phyloP scores from a whole-genome alignment of 2,329 filamentous ascomycete species.

The Incumbomyces lentus region DNA sequence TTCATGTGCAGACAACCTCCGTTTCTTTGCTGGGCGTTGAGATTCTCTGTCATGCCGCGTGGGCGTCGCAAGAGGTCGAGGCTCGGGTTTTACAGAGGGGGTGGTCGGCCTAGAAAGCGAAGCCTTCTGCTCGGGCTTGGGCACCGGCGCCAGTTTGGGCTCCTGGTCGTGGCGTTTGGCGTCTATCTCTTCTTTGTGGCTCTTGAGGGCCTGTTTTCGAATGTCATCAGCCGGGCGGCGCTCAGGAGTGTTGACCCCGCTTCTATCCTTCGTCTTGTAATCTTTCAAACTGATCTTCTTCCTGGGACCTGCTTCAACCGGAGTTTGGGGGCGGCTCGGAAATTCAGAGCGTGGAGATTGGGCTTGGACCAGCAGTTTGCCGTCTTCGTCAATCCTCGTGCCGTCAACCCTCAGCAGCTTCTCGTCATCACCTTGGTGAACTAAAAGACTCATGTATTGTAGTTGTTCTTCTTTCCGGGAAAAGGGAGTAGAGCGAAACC shows the following conservation, averaged over 20 bases:
- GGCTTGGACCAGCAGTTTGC: slow-evolving; percentile 33
- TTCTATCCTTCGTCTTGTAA: slow-evolving; percentile 48
- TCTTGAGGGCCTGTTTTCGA: slow-evolving; percentile 6
- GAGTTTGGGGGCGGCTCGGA: slow-evolving; percentile 30
- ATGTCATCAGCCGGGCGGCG: slow-evolving; percentile 2
- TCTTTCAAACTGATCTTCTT: slow-evolving; percentile 54
- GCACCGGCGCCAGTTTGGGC: not conserved
- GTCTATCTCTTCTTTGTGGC: slow-evolving; percentile 6
- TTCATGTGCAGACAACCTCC: slow-evolving; percentile 26
- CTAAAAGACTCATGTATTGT: slow-evolving; percentile 53
- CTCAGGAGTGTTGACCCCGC: slow-evolving; percentile 14
- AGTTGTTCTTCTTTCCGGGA: slow-evolving; percentile 45
- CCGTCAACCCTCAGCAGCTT: slow-evolving; percentile 41
- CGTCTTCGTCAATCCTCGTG: slow-evolving; percentile 42
- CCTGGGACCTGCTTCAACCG: slow-evolving; percentile 34
- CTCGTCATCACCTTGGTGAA: slow-evolving; percentile 46
- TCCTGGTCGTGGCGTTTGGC: slow-evolving; percentile 3
- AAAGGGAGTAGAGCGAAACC: slow-evolving; percentile 44
- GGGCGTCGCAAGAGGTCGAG: slow-evolving; percentile 3
- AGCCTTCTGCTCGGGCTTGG: not conserved
- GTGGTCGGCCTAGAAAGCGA: not conserved
- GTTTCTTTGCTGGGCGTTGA: slow-evolving; percentile 29
- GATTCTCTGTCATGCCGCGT: slow-evolving; percentile 15
- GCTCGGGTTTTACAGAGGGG: slow-evolving; percentile 3
- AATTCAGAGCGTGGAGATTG: slow-evolving; percentile 27